Percentiles rank a stretch among this genome's conserved stretches.
phyloP scores from a whole-genome alignment of 306 rosid species.

The Prunus davidiana region DNA sequence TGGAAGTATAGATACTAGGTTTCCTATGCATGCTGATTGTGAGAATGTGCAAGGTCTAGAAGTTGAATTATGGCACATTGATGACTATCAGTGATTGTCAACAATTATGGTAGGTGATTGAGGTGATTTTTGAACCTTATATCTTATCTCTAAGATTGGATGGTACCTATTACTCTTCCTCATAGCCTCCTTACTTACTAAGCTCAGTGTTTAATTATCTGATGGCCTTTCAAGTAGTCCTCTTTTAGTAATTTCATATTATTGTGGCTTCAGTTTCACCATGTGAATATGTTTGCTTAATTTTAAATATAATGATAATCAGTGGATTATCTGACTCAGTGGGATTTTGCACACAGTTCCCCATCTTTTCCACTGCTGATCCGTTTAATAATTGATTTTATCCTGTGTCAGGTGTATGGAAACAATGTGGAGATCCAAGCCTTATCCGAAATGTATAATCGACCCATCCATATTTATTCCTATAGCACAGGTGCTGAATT shows the following conservation, averaged over 20 bases:
- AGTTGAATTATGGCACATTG: constrained; percentile 8
- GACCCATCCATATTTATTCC: constrained; percentile 90
- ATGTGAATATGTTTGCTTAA: not conserved
- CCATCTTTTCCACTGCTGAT: constrained; percentile 9
- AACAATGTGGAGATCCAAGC: constrained; percentile 96
- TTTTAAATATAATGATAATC: not conserved
- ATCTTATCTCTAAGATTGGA: not conserved
- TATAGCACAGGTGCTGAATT: constrained; percentile 60
- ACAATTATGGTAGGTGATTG: not conserved
- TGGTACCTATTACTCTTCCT: not conserved
- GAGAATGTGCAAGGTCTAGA: not conserved
- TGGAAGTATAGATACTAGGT: not conserved
- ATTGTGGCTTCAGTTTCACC: not conserved
- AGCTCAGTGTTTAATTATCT: not conserved
- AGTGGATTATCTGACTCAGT: not conserved
- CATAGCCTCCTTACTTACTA: not conserved
- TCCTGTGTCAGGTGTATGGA: constrained; percentile 79
- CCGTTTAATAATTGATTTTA: not conserved
- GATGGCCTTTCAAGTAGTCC: not conserved
- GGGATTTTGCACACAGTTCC: not conserved
- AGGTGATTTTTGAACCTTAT: not conserved
- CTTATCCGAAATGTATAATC: constrained; percentile 88
- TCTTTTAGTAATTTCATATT: not conserved
- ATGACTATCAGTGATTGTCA: not conserved
- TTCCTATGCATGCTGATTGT: not conserved